Percentiles rank a stretch among this genome's conserved stretches.
These are phyloP conservation scores for Salix koriyanagi DNA, from an alignment of 345 rosid genomes.

Conservation along the genomic window DNA sequence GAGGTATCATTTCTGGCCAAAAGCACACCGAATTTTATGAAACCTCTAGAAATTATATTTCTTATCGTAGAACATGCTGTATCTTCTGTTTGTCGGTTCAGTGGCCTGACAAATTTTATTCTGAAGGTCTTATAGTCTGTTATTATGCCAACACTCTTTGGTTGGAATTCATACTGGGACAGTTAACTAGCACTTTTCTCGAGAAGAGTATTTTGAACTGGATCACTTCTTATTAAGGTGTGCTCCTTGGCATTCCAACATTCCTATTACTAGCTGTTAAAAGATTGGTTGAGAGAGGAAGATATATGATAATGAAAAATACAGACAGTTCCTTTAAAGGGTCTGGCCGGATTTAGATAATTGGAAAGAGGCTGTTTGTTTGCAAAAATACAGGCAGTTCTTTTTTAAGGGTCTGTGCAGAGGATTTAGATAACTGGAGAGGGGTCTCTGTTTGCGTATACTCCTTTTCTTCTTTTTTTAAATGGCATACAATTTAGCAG, in stretches of 20 bases:
- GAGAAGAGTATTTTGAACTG: neutral
- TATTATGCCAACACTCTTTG: neutral
- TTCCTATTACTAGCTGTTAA: neutral
- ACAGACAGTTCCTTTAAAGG: neutral
- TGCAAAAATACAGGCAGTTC: too few relatives aligned
- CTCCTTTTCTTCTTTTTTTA: neutral
- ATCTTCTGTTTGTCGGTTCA: neutral
- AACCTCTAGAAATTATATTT: neutral
- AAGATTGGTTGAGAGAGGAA: neutral
- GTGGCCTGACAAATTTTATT: neutral
- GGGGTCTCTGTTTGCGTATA: neutral
- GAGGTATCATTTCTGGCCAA: slow-evolving; percentile 48
- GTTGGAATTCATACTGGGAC: neutral
- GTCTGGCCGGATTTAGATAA: neutral
- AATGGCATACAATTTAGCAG: neutral
- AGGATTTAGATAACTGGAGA: neutral
- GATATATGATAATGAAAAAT: neutral
- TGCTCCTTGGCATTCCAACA: neutral
- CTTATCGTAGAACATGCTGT: neutral
- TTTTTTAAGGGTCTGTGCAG: too few relatives aligned
- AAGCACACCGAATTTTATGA: neutral
- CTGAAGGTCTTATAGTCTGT: neutral
- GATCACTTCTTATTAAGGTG: neutral
- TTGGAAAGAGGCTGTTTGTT: neutral
- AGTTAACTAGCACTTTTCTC: neutral